Evolutionary conservation across 805 yeast genomes (phyloP).

Genomic region (Pichia deserticola): DNA sequence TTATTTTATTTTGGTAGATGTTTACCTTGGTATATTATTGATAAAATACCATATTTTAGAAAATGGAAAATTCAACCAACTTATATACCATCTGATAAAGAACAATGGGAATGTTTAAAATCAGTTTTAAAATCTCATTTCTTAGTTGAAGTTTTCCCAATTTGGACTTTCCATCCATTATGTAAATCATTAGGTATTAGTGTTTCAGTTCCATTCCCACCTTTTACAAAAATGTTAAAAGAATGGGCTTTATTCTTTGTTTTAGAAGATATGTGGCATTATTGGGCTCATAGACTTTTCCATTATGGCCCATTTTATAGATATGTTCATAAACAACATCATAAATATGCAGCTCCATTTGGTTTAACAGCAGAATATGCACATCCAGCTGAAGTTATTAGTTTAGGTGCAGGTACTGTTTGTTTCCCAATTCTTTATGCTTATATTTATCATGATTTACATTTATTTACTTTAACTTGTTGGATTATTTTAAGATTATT

Average conservation of each 20-base stretch:
- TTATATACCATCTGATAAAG: conserved; percentile 44
- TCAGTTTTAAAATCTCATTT: conserved; percentile 51
- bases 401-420: conserved; percentile 52
- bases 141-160: conserved; percentile 52
- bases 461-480: conserved; percentile 44
- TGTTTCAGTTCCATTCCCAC: conserved; percentile 48
- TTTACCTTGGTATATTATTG: conserved; percentile 51
- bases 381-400: conserved; percentile 51
- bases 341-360: conserved; percentile 55
- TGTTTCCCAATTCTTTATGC: conserved; percentile 54
- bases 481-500: conserved; percentile 49
- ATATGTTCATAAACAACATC: conserved; percentile 54
- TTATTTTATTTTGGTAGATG: conserved; percentile 53
- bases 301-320: conserved; percentile 51
- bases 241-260: conserved; percentile 46
- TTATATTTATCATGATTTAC: conserved; percentile 38
- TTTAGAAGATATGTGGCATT: conserved; percentile 54
- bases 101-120: conserved; percentile 57
- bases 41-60: conserved; percentile 43
- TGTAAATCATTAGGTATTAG: conserved; percentile 42
- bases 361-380: conserved; percentile 58
- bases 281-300: conserved; percentile 50
- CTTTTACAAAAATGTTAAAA: conserved; percentile 31
- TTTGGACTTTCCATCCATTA: conserved; percentile 56
- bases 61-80: conserved; percentile 48